phyloP scores from a whole-genome alignment of 169 alveolate genomes.

The Plasmodium malariae region DNA sequence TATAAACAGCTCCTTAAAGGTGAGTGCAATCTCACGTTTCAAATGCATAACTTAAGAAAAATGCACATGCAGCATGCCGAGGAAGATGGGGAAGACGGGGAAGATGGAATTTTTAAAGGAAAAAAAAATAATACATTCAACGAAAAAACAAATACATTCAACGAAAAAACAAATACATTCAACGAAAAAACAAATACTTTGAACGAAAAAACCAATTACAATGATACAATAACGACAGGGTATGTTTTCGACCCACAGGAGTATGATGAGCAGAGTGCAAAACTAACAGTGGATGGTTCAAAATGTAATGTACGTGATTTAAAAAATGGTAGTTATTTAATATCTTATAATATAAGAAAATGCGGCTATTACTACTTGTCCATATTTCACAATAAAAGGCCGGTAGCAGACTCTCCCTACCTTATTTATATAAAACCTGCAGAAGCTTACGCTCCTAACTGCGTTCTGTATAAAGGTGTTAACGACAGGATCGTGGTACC shows the following conservation, averaged over 20 bases:
- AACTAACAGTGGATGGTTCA: constrained; percentile 17
- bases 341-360: constrained; percentile 34
- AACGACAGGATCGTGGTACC: constrained; percentile 10
- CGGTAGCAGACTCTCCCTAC: constrained; percentile 53
- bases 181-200: background rate
- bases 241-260: constrained; percentile 8
- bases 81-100: background rate
- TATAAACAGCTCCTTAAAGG: too few species aligned
- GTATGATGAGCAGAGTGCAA: constrained; percentile 27
- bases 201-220: background rate
- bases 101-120: background rate
- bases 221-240: constrained; percentile 55
- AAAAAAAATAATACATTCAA: background rate
- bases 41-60: too few species aligned
- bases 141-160: background rate
- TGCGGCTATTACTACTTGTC: constrained; percentile 56
- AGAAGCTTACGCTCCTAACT: constrained; percentile 41
- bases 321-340: constrained; percentile 69
- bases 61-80: too few species aligned
- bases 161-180: background rate
- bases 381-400: constrained; percentile 44
- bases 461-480: constrained; percentile 38
- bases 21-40: too few species aligned
- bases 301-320: constrained; percentile 51
- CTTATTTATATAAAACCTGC: constrained; percentile 47